Conservation (phyloP, 1,284 basidiomycete species). For the Cutaneotrichosporon dermatis region DNA sequence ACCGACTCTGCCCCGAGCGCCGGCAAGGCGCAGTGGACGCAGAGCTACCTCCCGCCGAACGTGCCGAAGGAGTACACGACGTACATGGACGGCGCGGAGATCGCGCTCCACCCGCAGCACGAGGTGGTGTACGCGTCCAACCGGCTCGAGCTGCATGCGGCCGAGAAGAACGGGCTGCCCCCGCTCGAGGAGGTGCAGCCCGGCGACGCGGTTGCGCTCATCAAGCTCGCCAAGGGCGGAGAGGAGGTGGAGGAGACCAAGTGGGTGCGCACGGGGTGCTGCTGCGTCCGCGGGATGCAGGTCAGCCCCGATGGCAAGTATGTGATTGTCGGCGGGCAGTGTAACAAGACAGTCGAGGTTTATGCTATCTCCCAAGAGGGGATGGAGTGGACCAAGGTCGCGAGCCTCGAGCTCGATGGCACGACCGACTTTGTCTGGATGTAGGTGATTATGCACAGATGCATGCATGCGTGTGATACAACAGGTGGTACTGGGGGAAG, state of each 20-base stretch:
- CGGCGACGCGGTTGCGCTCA: conserved; percentile 44
- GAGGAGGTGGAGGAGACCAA: conserved; percentile 25
- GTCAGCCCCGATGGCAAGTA: conserved; percentile 42
- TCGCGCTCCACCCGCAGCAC: conserved; percentile 29
- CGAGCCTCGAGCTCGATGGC: conserved; percentile 63
- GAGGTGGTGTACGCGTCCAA: conserved; percentile 44
- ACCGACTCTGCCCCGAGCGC: conserved; percentile 16
- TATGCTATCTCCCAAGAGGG: conserved; percentile 33
- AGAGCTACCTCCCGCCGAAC: conserved; percentile 30
- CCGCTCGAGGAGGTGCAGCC: conserved; percentile 12
- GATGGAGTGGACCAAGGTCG: conserved; percentile 49
- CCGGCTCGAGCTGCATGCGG: conserved; percentile 37
- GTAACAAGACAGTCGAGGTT: conserved; percentile 40
- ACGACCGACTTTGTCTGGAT: conserved; percentile 45
- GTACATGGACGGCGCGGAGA: conserved; percentile 42
- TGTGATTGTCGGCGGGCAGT: conserved; percentile 41
- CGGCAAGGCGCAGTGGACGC: not conserved
- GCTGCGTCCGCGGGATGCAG: conserved; percentile 40
- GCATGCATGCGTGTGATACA: not conserved
- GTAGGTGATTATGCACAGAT: conserved; percentile 7
- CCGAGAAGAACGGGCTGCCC: conserved; percentile 25
- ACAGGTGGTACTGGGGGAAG: too few relatives aligned
- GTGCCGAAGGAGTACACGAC: conserved; percentile 27
- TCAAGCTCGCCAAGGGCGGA: conserved; percentile 28
- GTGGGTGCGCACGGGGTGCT: conserved; percentile 36